A percentile compares a stretch with the other conserved stretches of the same genome.
Evolutionary conservation across 176 grass and related monocot species (phyloP).

Genomic region (Raddia distichophylla): DNA sequence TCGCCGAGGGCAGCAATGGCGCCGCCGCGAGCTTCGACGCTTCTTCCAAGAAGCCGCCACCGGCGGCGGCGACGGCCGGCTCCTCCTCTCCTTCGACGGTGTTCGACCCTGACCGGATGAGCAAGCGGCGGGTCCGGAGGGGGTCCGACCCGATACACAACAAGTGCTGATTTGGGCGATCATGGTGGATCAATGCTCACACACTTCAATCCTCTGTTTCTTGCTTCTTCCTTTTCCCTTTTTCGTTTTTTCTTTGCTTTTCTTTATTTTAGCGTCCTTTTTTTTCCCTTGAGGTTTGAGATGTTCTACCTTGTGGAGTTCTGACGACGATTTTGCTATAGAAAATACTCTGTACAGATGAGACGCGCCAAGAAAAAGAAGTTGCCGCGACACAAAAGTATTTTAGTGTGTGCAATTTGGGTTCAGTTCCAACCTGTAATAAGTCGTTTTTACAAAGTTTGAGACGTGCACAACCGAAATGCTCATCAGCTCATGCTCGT

Average conservation of each 20-base stretch:
- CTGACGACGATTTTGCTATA: constrained; percentile 37
- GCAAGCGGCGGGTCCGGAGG: constrained; percentile 65
- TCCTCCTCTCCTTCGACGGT: constrained; percentile 48
- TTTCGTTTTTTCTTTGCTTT: not conserved
- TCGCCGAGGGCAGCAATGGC: not conserved
- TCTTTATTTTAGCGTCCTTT: not conserved
- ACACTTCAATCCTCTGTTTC: not conserved
- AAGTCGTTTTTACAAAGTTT: not conserved
- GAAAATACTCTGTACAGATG: constrained; percentile 49
- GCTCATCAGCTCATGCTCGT: too few relatives aligned
- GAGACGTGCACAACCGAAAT: too few relatives aligned
- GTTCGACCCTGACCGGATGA: constrained; percentile 68
- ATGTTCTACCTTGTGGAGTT: constrained; percentile 21
- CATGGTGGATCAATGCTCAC: not conserved
- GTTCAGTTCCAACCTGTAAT: not conserved
- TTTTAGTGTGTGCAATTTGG: not conserved
- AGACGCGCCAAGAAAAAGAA: constrained; percentile 28
- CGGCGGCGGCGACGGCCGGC: not conserved
- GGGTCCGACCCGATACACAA: constrained; percentile 75
- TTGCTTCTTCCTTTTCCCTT: not conserved
- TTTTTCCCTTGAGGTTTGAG: constrained; percentile 14
- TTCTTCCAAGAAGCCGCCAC: constrained; percentile 39
- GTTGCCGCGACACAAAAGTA: constrained; percentile 3
- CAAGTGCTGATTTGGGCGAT: constrained; percentile 45
- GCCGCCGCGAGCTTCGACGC: constrained; percentile 12